These are phyloP conservation scores for Chlorella sorokiniana DNA, from an alignment of 139 green algal species.

Conservation along the genomic window DNA sequence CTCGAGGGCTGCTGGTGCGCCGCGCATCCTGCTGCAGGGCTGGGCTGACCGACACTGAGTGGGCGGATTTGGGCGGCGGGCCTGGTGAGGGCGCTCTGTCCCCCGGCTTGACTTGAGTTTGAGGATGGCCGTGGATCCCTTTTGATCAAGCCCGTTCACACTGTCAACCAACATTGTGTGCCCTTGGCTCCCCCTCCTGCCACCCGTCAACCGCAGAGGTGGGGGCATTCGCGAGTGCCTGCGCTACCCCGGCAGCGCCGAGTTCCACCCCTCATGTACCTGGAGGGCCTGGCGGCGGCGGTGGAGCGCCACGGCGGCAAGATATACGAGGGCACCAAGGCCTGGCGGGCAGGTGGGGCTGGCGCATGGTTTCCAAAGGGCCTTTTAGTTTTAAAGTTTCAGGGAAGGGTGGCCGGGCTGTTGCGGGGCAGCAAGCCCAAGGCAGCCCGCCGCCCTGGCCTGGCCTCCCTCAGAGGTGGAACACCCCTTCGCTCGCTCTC, in stretches of 20 bases:
- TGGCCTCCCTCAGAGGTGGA: too few species aligned
- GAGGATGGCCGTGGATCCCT: background rate
- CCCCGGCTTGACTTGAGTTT: background rate
- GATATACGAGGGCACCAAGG: conserved; percentile 63
- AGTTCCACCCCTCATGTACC: conserved; percentile 72
- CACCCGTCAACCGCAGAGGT: background rate
- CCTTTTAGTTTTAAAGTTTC: too few species aligned
- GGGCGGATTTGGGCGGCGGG: conserved; percentile 46
- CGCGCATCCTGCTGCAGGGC: conserved; percentile 27
- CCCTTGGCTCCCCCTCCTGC: background rate
- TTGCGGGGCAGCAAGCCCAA: too few species aligned
- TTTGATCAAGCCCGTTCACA: too few species aligned
- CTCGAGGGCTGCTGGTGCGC: background rate
- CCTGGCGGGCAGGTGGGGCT: background rate
- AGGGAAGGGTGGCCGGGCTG: too few species aligned
- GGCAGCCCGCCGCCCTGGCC: too few species aligned
- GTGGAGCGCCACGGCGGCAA: conserved; percentile 52
- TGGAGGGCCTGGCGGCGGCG: conserved; percentile 57
- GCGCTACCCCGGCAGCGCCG: conserved; percentile 38
- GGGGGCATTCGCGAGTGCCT: conserved; percentile 47
- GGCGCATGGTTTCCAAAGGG: background rate
- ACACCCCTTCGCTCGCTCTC: too few species aligned
- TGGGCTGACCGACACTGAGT: conserved; percentile 48
- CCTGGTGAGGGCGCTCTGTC: background rate
- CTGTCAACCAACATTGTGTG: background rate